These are phyloP conservation scores for Pulveroboletus sp. DNA, from an alignment of 768 basidiomycete species.

Conservation along the genomic window DNA sequence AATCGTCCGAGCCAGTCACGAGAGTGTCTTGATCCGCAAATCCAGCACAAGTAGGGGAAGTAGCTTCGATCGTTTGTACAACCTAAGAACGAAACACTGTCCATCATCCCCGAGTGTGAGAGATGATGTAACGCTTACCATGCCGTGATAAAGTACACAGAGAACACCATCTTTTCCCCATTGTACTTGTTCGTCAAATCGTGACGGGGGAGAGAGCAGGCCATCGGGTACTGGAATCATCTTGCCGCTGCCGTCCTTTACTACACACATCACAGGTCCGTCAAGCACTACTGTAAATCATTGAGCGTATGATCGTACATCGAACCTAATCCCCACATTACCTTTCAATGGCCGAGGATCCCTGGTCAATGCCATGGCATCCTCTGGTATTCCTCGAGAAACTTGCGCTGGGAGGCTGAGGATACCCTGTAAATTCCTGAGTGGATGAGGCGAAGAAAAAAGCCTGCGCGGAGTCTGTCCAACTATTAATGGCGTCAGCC, in stretches of 20 bases:
- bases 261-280: slow-evolving; percentile 38
- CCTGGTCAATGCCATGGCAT: slow-evolving; percentile 64
- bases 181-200: slow-evolving; percentile 63
- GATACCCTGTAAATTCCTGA: slow-evolving; percentile 66
- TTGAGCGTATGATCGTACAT: slow-evolving; percentile 1
- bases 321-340: slow-evolving; percentile 20
- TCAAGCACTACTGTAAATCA: slow-evolving; percentile 37
- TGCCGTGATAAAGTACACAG: slow-evolving; percentile 57
- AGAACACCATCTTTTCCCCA: slow-evolving; percentile 62
- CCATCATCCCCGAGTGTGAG: background rate
- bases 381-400: slow-evolving; percentile 79
- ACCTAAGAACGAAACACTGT: slow-evolving; percentile 37
- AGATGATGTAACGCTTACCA: slow-evolving; percentile 34
- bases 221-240: slow-evolving; percentile 61
- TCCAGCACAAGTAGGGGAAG: slow-evolving; percentile 64
- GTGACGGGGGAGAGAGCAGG: slow-evolving; percentile 50
- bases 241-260: slow-evolving; percentile 41
- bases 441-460: slow-evolving; percentile 72
- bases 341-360: slow-evolving; percentile 54
- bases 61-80: slow-evolving; percentile 73
- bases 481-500: slow-evolving; percentile 40
- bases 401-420: slow-evolving; percentile 66
- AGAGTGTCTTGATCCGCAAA: slow-evolving; percentile 73
- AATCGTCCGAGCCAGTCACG: slow-evolving; percentile 76
- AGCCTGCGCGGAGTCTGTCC: slow-evolving; percentile 90